Evolutionary conservation across 768 basidiomycete genomes (phyloP).

Genomic region (Naematelia aurantialba): DNA sequence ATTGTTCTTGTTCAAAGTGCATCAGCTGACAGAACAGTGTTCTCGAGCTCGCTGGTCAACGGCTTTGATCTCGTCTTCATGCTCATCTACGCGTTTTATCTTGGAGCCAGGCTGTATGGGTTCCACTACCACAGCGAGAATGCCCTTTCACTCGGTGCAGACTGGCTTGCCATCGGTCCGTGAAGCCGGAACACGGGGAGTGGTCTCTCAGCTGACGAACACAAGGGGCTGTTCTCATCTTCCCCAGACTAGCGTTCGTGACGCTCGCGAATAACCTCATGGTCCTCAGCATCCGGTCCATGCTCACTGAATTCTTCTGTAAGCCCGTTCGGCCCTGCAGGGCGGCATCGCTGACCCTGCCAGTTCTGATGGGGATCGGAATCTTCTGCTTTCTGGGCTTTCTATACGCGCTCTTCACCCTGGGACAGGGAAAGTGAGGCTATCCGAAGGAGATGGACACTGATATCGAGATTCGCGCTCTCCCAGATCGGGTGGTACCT

Average conservation of each 20-base stretch:
- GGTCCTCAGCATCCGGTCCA: slow-evolving; percentile 63
- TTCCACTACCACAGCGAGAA: slow-evolving; percentile 61
- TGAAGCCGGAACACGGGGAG: background rate
- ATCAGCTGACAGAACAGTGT: slow-evolving; percentile 23
- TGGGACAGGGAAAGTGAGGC: slow-evolving; percentile 52
- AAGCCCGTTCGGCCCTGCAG: slow-evolving; percentile 6
- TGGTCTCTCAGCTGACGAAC: slow-evolving; percentile 1
- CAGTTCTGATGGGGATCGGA: slow-evolving; percentile 49
- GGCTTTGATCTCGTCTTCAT: slow-evolving; percentile 92
- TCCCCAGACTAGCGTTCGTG: slow-evolving; percentile 87
- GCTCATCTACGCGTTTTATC: slow-evolving; percentile 72
- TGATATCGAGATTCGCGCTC: slow-evolving; percentile 31
- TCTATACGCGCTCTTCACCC: slow-evolving; percentile 90
- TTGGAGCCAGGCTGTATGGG: slow-evolving; percentile 72
- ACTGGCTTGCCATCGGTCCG: slow-evolving; percentile 73
- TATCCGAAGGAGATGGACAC: slow-evolving; percentile 5
- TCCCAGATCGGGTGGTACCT: slow-evolving; percentile 89
- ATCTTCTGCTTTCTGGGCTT: slow-evolving; percentile 68
- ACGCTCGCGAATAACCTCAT: slow-evolving; percentile 64
- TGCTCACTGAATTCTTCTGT: slow-evolving; percentile 78
- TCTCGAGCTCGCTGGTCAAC: slow-evolving; percentile 55
- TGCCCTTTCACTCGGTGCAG: slow-evolving; percentile 69
- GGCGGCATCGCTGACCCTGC: slow-evolving; percentile 1
- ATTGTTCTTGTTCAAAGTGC: slow-evolving; percentile 49
- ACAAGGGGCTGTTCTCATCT: slow-evolving; percentile 70